Evolutionary conservation across 1,284 basidiomycete genomes (phyloP), one percentile per base, ranked within the genome.

Genomic region (Ceratobasidium papillatum): DNA sequence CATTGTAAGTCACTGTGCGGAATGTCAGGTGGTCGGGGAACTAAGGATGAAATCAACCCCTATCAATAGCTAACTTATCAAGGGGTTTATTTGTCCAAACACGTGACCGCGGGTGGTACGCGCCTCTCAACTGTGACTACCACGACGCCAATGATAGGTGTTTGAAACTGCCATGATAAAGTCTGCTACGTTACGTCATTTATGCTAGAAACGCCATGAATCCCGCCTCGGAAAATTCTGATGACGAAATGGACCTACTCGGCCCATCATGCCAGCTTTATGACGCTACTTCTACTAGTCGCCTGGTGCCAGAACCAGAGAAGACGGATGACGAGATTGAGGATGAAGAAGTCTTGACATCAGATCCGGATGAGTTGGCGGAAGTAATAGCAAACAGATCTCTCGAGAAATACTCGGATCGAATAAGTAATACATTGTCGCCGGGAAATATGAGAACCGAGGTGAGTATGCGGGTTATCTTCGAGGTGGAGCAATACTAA

Each of bases 191-290:
- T 4, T 47, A 12, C 19, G 19, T 47, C 9, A 4, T n/a, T 11
- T 11, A 19, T 11, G 4, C 45, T 47, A n/a, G 45, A 47, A 47
- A 47, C 38, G 12, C 12, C 64, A 56, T 38, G 43, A 32, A 27
- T 12, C 27, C 5, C 11, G 32, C 38, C 7, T 27, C 41, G 45
- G 69, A 73, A 11, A 25, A 9, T 7, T 73, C 69, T 12, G 58
- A 73, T 30, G 69, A 73, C 34, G 69, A 73, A 52, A 51, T 73
- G 69, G 69, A 73, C 25, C n/a, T 73, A 9, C 27, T 73, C 27
- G n/a, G 45, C n/a, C 63, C 63, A 9, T n/a, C 5, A 3, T 32
- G 27, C 43, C 25, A 36, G 19, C n/a, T 34, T 1, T 7, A 45
- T 14, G 25, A 51, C 25, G 9, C 43, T 19, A 8, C 58, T n/a